Percentiles rank a stretch among this genome's conserved stretches.
These are phyloP conservation scores for Cornus florida DNA, from an alignment of 148 eudicot species.

Conservation along the genomic window DNA sequence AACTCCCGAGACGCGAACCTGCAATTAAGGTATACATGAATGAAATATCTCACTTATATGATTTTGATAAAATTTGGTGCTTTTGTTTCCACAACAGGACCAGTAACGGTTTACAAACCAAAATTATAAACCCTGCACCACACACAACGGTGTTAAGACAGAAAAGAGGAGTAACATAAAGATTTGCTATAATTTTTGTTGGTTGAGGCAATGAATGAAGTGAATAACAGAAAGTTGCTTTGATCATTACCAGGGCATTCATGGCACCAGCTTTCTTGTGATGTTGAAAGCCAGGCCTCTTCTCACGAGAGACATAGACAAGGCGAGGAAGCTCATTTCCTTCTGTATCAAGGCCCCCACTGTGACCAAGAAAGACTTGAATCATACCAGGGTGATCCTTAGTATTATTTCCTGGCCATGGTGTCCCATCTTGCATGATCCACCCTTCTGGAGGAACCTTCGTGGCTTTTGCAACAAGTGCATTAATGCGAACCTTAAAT, in stretches of 20 bases:
- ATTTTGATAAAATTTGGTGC: background rate
- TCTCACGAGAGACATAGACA: conserved; percentile 97
- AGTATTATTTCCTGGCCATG: conserved; percentile 99
- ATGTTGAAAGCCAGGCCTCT: conserved; percentile 98
- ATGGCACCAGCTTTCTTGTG: conserved; percentile 99
- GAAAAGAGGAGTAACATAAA: background rate
- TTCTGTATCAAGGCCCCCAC: conserved; percentile 90
- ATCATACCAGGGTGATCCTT: conserved; percentile 99
- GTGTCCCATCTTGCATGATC: conserved; percentile 99
- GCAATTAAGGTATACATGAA: conserved; percentile 19
- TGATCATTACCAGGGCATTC: conserved; percentile 89
- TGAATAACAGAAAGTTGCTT: background rate
- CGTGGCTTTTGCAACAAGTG: conserved; percentile 82
- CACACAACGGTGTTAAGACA: background rate
- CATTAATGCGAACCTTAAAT: conserved; percentile 87
- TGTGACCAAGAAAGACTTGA: conserved; percentile 95
- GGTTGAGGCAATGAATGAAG: background rate
- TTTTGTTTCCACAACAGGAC: background rate
- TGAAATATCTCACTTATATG: background rate
- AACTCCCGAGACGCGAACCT: conserved; percentile 95
- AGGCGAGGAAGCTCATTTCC: conserved; percentile 98
- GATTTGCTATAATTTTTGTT: background rate
- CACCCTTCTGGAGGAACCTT: conserved; percentile 95
- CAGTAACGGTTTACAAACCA: background rate
- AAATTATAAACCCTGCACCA: background rate